Base-by-base conservation (phyloP, 192 early-diverging fungal species). In the Jimgerdemannia flammicorona region DNA sequence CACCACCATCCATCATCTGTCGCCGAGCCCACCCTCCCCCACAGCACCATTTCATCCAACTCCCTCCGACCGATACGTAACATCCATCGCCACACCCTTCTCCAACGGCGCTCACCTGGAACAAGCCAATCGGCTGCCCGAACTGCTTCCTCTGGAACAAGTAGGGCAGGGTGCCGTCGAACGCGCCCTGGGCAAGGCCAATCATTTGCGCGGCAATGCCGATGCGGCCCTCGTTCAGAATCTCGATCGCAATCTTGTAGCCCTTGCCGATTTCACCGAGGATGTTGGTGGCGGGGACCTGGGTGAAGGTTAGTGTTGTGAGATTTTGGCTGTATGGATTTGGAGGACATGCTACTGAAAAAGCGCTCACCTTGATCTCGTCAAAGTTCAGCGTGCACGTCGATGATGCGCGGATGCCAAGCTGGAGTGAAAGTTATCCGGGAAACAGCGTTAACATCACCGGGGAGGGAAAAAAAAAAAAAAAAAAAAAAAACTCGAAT, bases 171-270 rank as follows among this genome's bases (percentile, higher is more conserved):
- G 93, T 93, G 65, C 84, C 78, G 82, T 99, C 97, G 73, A 90
- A 93, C 14, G 92, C 95, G 59, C 98, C 98, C 84, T 98, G 97
- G 9, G 98, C 97, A 49, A 97, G 81, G 66, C 98, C 98, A 43
- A 98, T 81, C 98, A 99, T 99, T 81, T 99, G 97, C 18, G 96
- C 97, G 64, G 96, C 96, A 84, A 99, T 99, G 75, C 97, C 97
- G 71, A 99, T 95, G 77, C 98, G 93, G 44, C 98, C 98, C 83
- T 99, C 98, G 85, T 99, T 99, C 72, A 99, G 89, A 72, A 97
- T 96, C 80, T 96, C 95, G 72, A 99, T 99, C 67, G 98, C 97
- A 73, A 94, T 95, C 85, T 97, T 99, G 92, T 99, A 99, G 49
- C 98, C 98, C 85, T 96, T 92, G 74, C 96, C 96, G 68, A 98